Conservation (phyloP, 1,284 basidiomycete genomes). For the Ceratobasidium theobromae region DNA sequence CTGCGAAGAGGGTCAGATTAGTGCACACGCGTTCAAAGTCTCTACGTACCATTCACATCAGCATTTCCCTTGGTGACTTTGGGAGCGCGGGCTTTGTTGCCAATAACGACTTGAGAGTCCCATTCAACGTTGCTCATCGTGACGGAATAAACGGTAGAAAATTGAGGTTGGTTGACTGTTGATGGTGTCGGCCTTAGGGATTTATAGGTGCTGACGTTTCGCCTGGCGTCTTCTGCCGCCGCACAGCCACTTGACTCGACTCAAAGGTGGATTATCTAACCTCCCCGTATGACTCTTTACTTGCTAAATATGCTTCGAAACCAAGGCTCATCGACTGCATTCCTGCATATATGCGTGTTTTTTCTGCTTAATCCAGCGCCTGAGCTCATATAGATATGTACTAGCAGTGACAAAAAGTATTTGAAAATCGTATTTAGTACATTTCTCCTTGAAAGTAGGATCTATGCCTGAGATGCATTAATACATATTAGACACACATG, state of each 20-base stretch:
- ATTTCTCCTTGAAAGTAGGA: no score
- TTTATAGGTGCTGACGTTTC: constrained; percentile 27
- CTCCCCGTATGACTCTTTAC: no score
- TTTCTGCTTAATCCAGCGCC: no score
- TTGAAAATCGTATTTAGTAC: no score
- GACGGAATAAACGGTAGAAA: neutral
- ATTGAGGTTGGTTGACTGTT: neutral
- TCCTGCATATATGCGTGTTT: no score
- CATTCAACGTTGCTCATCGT: constrained; percentile 49
- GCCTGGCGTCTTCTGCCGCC: neutral
- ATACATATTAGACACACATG: no score
- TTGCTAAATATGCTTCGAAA: no score
- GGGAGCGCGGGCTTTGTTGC: constrained; percentile 65
- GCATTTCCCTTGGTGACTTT: constrained; percentile 69
- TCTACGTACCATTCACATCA: constrained; percentile 67
- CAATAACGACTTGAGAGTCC: constrained; percentile 77
- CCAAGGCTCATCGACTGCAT: no score
- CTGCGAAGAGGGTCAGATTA: constrained; percentile 42
- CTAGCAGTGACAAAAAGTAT: no score
- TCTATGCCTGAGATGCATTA: no score
- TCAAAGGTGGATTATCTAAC: no score
- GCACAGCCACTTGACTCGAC: constrained; percentile 16
- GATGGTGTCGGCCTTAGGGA: neutral
- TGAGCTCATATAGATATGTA: no score
- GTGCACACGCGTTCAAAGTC: constrained; percentile 12